Evolutionary conservation across 1,284 basidiomycete species (phyloP), one percentile per base, ranked within the genome.

Genomic region (Boletus hoseneyae): DNA sequence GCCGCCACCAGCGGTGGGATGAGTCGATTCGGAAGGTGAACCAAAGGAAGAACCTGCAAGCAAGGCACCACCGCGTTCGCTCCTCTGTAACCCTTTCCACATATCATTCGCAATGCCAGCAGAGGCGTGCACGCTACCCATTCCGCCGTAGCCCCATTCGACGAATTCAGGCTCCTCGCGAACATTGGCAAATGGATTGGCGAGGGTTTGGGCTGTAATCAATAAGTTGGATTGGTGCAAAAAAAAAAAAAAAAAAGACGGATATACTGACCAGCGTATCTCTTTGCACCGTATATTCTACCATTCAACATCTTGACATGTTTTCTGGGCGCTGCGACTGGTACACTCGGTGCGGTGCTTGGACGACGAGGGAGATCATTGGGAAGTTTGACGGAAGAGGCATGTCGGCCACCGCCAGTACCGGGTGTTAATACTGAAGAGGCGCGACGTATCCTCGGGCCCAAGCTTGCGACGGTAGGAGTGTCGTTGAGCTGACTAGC

Each of bases 121-220:
- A 41, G 60, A 58, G 16, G 63, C 67, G 27, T 67, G 67, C 5
- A 88, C 84, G 46, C 78, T 81, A 25, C 88, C 88, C 87, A 90
- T 90, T 3, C 88, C 88, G 42, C 88, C 88, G 54, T 87, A 87
- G 1, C 88, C 87, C 88, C 88, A 91, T 64, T 90, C 88, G 23
- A 90, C 87, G 57, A 91, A 91, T 64, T 85, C 82, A 36, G 83
- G 82, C 32, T 90, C 73, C 38, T 82, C 78, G 6, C 72, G 72
- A 12, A 71, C 74, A 47, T 71, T 77, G 2, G 73, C 78, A 51
- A 83, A 83, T 0, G 72, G 79, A 57, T 81, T 78, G 3, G 67
- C 61, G 34, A 65, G 65, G 6, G 59, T 58, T 36, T 60, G 59
- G 36, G 59, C 57, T 50, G 18, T 41, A 2, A 35, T 18, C 0